Evolutionary conservation across 208 protist genomes (phyloP).

Genomic region (Crithidia brevicula): DNA sequence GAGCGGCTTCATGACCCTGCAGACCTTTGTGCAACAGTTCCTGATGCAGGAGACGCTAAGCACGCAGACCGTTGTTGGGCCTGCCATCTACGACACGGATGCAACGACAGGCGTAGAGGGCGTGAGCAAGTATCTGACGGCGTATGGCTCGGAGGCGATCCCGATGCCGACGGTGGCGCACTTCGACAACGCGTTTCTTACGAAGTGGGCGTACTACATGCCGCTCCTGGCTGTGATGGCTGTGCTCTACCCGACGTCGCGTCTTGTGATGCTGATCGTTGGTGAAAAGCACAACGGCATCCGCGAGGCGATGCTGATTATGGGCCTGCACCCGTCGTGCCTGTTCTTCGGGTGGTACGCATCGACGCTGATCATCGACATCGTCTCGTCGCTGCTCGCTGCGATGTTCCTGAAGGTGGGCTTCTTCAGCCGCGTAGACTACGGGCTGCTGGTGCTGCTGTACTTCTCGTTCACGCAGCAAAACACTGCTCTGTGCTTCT

Average conservation of each 20-base stretch:
- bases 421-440: slow-evolving; percentile 64
- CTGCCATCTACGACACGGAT: slow-evolving; percentile 11
- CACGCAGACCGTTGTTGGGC: slow-evolving; percentile 3
- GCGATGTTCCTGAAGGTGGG: slow-evolving; percentile 62
- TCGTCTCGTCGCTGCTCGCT: slow-evolving; percentile 58
- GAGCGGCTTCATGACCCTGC: slow-evolving; percentile 85
- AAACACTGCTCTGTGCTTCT: slow-evolving; percentile 68
- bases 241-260: slow-evolving; percentile 72
- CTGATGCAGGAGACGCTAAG: slow-evolving; percentile 37
- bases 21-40: slow-evolving; percentile 74
- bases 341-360: slow-evolving; percentile 77
- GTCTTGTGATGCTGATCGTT: slow-evolving; percentile 69
- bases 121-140: slow-evolving; percentile 44
- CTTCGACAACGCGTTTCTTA: slow-evolving; percentile 60
- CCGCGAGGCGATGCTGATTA: slow-evolving; percentile 90
- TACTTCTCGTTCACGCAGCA: slow-evolving; percentile 82
- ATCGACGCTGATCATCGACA: slow-evolving; percentile 58
- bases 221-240: slow-evolving; percentile 78
- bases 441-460: slow-evolving; percentile 67
- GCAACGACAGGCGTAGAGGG: slow-evolving; percentile 25
- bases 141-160: slow-evolving; percentile 40
- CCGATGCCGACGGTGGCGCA: slow-evolving; percentile 64
- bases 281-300: slow-evolving; percentile 81
- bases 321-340: slow-evolving; percentile 79
- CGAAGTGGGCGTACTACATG: slow-evolving; percentile 68